phyloP scores from a whole-genome alignment of 129 eudicot species.

The Tagetes patula region DNA sequence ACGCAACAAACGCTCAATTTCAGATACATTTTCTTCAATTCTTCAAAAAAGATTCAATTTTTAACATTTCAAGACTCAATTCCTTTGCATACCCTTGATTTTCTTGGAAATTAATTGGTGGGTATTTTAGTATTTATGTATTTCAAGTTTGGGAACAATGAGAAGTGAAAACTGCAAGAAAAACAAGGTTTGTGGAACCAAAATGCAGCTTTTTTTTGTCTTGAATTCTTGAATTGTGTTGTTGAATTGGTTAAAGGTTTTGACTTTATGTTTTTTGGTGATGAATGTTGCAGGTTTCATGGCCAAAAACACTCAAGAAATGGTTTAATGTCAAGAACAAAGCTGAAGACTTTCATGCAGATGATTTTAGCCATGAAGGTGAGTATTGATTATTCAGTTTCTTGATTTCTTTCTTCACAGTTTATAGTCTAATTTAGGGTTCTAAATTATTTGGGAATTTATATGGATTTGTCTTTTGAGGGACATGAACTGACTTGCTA shows the following conservation, averaged over 20 bases:
- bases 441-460: constrained; percentile 28
- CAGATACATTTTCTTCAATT: background rate
- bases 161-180: constrained; percentile 74
- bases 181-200: constrained; percentile 71
- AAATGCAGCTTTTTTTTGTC: constrained; percentile 5
- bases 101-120: constrained; percentile 22
- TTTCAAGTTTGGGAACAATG: constrained; percentile 61
- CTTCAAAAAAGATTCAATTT: constrained; percentile 12
- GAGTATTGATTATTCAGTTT: constrained; percentile 10
- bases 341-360: constrained; percentile 87
- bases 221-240: background rate
- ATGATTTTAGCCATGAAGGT: constrained; percentile 62
- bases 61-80: background rate
- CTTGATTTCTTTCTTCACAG: background rate
- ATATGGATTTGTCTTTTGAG: constrained; percentile 8
- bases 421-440: constrained; percentile 31
- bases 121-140: constrained; percentile 27
- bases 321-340: constrained; percentile 85
- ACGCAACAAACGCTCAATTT: constrained; percentile 24
- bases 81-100: constrained; percentile 12
- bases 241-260: constrained; percentile 16
- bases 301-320: constrained; percentile 81
- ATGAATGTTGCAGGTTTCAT: constrained; percentile 60
- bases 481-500: constrained; percentile 33
- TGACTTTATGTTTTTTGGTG: constrained; percentile 23